Percentiles rank a stretch among this genome's conserved stretches.
phyloP scores from a whole-genome alignment of 169 alveolate species.

The Cryptosporidium tyzzeri region DNA sequence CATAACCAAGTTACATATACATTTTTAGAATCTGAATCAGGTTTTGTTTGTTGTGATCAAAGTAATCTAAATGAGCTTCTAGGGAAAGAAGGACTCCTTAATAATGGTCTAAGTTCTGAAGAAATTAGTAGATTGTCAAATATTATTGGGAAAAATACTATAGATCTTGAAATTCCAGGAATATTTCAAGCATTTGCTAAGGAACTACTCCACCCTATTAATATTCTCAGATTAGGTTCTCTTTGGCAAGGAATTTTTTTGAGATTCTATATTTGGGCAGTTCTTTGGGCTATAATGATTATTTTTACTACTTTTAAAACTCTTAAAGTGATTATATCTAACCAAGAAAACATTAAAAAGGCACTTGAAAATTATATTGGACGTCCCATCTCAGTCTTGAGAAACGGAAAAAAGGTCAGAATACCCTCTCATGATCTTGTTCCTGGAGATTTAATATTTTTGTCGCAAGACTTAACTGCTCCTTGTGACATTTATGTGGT shows the following conservation, averaged over 20 bases:
- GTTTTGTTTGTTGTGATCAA: conserved; percentile 43
- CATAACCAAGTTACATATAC: conserved; percentile 57
- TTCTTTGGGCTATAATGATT: conserved; percentile 31
- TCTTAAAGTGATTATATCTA: conserved; percentile 17
- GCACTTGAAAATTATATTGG: conserved; percentile 52
- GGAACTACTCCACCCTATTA: conserved; percentile 50
- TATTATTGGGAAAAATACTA: conserved; percentile 42
- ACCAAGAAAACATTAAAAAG: conserved; percentile 42
- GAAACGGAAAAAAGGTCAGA: conserved; percentile 29
- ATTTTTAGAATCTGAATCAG: conserved; percentile 29
- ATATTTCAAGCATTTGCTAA: conserved; percentile 3
- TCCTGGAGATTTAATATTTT: conserved; percentile 55
- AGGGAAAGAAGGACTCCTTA: neutral
- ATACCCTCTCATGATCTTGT: conserved; percentile 63
- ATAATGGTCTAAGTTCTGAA: conserved; percentile 12
- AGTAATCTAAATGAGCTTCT: neutral
- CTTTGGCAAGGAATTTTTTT: conserved; percentile 68
- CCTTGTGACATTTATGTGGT: conserved; percentile 60
- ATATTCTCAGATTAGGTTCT: conserved; percentile 49
- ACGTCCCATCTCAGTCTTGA: conserved; percentile 28
- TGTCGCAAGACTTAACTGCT: conserved; percentile 40
- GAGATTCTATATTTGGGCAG: conserved; percentile 58
- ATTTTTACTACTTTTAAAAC: conserved; percentile 23
- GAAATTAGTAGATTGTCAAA: neutral
- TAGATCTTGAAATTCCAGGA: conserved; percentile 39